Conservation (phyloP, 2,329 filamentous ascomycete genomes). For the Aspergillus candidus region DNA sequence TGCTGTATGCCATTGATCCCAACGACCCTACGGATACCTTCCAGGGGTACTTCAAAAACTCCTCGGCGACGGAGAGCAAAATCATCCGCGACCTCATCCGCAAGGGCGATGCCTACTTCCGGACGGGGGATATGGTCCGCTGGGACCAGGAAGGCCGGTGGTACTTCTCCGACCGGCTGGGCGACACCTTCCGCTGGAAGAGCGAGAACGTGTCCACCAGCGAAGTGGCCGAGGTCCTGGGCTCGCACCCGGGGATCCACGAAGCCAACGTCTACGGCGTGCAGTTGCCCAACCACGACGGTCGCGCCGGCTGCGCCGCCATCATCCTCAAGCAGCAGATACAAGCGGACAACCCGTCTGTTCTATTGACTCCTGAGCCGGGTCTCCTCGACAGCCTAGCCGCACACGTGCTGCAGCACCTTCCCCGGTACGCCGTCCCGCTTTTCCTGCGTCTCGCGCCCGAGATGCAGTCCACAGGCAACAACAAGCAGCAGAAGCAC, state of each 20-base stretch:
- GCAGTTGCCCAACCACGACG: conserved; percentile 70
- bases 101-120: conserved; percentile 75
- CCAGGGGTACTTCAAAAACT: conserved; percentile 76
- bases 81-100: conserved; percentile 66
- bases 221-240: conserved; percentile 72
- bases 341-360: conserved; percentile 14
- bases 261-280: conserved; percentile 89
- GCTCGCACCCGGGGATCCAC: conserved; percentile 57
- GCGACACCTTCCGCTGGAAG: conserved; percentile 56
- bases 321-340: conserved; percentile 51
- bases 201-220: conserved; percentile 76
- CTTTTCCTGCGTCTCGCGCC: conserved; percentile 66
- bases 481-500: conserved; percentile 84
- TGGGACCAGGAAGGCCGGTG: conserved; percentile 63
- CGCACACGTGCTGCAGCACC: conserved; percentile 47
- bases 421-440: conserved; percentile 71
- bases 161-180: conserved; percentile 67
- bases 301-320: conserved; percentile 74
- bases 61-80: conserved; percentile 64
- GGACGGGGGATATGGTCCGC: conserved; percentile 75
- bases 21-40: conserved; percentile 59
- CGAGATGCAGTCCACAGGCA: conserved; percentile 66
- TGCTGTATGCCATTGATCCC: conserved; percentile 65
- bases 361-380: conserved; percentile 26
- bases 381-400: conserved; percentile 56